Conservation (phyloP, 768 basidiomycete genomes). For the Hirschioporus abietinus region DNA sequence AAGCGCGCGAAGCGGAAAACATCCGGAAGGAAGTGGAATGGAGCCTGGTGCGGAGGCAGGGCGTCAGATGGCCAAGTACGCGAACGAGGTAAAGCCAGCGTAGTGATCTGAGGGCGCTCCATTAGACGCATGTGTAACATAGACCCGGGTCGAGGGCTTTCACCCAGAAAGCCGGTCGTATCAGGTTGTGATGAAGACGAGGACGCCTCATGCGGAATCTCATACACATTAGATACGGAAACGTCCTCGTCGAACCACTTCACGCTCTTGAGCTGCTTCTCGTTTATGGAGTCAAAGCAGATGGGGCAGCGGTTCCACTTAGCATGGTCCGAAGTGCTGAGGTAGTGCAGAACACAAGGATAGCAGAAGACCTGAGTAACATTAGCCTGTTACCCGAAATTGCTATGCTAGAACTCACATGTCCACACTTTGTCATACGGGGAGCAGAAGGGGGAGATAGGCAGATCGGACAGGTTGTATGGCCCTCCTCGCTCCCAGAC, state of each 20-base stretch:
- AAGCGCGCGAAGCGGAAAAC: constrained; percentile 85
- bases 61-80: constrained; percentile 92
- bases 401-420: constrained; percentile 54
- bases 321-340: constrained; percentile 71
- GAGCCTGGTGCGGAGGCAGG: constrained; percentile 85
- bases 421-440: constrained; percentile 95
- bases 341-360: constrained; percentile 89
- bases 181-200: constrained; percentile 41
- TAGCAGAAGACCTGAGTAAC: constrained; percentile 80
- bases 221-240: constrained; percentile 25
- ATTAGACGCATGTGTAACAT: constrained; percentile 81
- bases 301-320: constrained; percentile 95
- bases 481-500: constrained; percentile 47
- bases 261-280: constrained; percentile 87
- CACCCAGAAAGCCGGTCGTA: constrained; percentile 26
- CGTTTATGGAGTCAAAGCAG: constrained; percentile 90
- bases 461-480: constrained; percentile 89
- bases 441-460: constrained; percentile 85
- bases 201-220: constrained; percentile 30
- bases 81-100: constrained; percentile 89
- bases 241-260: constrained; percentile 72
- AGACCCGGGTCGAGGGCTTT: constrained; percentile 48
- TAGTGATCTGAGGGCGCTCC: constrained; percentile 91
- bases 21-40: constrained; percentile 94
- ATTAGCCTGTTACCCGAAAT: constrained; percentile 11